Evolutionary conservation across 805 yeast genomes (phyloP), one percentile per base, ranked within the genome.

Genomic region (Brettanomyces custersianus): DNA sequence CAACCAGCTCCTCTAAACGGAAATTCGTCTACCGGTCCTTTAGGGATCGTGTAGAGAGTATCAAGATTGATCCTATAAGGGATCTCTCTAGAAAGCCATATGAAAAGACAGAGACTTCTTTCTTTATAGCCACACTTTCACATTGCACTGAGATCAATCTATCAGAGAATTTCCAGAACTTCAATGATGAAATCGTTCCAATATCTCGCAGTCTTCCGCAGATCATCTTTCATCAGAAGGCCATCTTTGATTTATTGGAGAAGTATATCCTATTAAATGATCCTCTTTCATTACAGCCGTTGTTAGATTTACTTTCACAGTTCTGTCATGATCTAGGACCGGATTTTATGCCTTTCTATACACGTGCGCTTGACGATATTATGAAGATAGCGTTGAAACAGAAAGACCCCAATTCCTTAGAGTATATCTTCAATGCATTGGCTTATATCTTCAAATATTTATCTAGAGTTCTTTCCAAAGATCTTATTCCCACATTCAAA

Each of bases 271-370:
- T 59, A 13, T 59, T 63, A 25, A 73, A 77, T 41, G 95, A 92
- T 52, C 66, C 68, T 17, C 63, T 80, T 38, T 75, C 95, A 1
- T 60, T 83, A 31, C 92, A 87, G 54, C 90, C 97, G 4, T 52
- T 85, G 20, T 57, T 86, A 34, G 98, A 92, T 50, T 60, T 82
- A 8, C 55, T 87, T 18, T 73, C 95, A 0, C 94, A 87, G 50
- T 80, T 92, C 47, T 78, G 87, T 28, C 96, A 85, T 48, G 98
- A 90, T 62, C 62, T 90, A 42, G 96, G 96, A 8, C 80, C 90
- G 2, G 97, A 90, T 46, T 92, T 88, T 51, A 70, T 86, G 64
- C 46, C 49, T 13, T 86, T 63, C 49, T 87, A 85, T 50, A 61
- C 61, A 2, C 53, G 59, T 19, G 59, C 86, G 1, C 58, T 90